These are phyloP conservation scores for Pisolithus marmoratus DNA, from an alignment of 768 basidiomycete genomes.

Conservation along the genomic window DNA sequence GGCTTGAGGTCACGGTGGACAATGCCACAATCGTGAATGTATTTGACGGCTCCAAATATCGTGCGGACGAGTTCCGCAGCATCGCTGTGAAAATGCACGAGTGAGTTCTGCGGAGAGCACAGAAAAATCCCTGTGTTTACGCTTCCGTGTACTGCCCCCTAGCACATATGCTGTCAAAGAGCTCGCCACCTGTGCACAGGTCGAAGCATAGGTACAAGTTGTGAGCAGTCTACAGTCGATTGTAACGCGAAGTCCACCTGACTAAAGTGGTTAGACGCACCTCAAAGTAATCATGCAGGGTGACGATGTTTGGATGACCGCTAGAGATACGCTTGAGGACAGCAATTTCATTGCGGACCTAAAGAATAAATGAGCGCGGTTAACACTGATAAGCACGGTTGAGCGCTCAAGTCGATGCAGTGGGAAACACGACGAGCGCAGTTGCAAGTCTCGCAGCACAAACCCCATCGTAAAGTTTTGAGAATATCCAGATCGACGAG, in stretches of 20 bases:
- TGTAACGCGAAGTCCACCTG: background rate
- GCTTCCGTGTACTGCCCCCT: conserved; percentile 96
- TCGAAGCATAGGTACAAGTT: conserved; percentile 95
- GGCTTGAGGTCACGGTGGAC: conserved; percentile 98
- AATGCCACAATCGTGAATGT: conserved; percentile 88
- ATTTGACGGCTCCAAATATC: conserved; percentile 81
- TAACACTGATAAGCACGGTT: conserved; percentile 3
- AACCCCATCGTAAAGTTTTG: conserved; percentile 2
- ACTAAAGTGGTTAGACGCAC: conserved; percentile 32
- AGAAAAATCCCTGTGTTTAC: conserved; percentile 36
- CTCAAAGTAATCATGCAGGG: conserved; percentile 95
- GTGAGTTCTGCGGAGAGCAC: conserved; percentile 9
- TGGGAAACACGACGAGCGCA: background rate
- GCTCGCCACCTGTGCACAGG: conserved; percentile 93
- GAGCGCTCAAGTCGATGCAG: conserved; percentile 11
- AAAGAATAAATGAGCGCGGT: conserved; percentile 4
- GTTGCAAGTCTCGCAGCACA: background rate
- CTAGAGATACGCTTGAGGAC: conserved; percentile 92
- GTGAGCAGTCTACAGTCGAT: conserved; percentile 61
- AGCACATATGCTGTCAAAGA: conserved; percentile 98
- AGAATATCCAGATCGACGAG: conserved; percentile 1
- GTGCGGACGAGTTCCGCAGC: conserved; percentile 85
- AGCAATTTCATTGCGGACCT: conserved; percentile 96
- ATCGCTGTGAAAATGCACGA: conserved; percentile 51
- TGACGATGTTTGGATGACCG: conserved; percentile 86